Percentiles rank a stretch among this genome's conserved stretches.
Evolutionary conservation across 1,284 basidiomycete species (phyloP).

Genomic region (Rhodotorula sp.): DNA sequence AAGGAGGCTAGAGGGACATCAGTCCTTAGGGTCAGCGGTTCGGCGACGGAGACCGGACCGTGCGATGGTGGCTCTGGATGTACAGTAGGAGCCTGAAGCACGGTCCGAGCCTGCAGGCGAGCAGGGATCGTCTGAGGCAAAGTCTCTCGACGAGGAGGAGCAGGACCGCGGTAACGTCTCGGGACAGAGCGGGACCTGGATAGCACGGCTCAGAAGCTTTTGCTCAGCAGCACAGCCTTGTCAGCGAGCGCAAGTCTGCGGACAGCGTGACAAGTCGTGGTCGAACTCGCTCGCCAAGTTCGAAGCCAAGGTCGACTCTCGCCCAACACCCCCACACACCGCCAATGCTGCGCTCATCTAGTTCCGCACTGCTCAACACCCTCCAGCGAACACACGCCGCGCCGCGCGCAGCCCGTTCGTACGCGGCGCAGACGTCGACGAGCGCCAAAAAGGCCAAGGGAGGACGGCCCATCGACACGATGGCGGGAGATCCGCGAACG

Average conservation of each 20-base stretch:
- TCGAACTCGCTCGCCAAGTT: neutral
- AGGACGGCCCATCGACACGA: neutral
- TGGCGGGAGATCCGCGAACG: constrained; percentile 17
- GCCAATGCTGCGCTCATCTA: constrained; percentile 11
- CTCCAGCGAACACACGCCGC: neutral
- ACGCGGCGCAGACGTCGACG: constrained; percentile 13
- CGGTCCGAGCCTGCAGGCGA: neutral
- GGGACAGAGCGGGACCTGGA: too few relatives aligned
- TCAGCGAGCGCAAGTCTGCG: too few relatives aligned
- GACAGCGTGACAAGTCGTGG: neutral
- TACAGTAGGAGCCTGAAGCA: neutral
- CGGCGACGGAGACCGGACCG: neutral
- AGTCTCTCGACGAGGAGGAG: neutral
- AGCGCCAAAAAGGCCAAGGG: constrained; percentile 23
- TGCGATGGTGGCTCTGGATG: too few relatives aligned
- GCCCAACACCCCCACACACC: neutral
- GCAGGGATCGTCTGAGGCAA: neutral
- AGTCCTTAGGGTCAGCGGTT: neutral
- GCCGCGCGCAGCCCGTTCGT: constrained; percentile 3
- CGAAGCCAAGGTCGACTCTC: neutral
- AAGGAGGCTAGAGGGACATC: too few relatives aligned
- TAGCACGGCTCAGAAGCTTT: too few relatives aligned
- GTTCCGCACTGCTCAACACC: neutral
- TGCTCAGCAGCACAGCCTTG: too few relatives aligned
- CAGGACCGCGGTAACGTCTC: neutral